A percentile compares a stretch with the other conserved stretches of the same genome.
phyloP scores from a whole-genome alignment of 106 monocot genomes.

The Allium sativum region DNA sequence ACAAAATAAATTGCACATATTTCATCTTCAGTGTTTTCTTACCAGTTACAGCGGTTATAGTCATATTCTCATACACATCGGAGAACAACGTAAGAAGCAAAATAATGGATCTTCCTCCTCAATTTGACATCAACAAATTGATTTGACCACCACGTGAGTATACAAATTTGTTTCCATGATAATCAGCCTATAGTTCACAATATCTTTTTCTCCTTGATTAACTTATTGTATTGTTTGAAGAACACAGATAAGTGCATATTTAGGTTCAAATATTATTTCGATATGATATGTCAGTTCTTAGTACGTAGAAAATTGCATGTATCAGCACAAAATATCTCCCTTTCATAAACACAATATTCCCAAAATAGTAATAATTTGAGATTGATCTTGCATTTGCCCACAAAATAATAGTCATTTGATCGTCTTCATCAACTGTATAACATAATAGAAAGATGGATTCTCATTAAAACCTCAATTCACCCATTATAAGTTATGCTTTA shows the following conservation, averaged over 20 bases:
- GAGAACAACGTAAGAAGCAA: no score
- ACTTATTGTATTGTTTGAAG: slow-evolving; percentile 35
- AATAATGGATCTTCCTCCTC: no score
- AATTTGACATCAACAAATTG: no score
- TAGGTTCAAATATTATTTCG: slow-evolving; percentile 28
- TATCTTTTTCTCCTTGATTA: slow-evolving; percentile 24
- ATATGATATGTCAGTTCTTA: slow-evolving; percentile 28
- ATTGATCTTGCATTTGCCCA: slow-evolving; percentile 64
- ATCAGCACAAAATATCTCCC: slow-evolving; percentile 47
- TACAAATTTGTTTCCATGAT: slow-evolving; percentile 33
- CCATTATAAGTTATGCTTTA: no score
- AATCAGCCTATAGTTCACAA: slow-evolving; percentile 52
- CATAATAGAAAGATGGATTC: slow-evolving; percentile 65
- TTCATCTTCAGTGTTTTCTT: no score
- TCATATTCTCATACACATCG: no score
- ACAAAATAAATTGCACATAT: no score
- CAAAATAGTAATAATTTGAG: slow-evolving; percentile 55
- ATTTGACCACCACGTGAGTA: no score
- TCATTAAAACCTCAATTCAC: no score
- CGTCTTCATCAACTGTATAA: slow-evolving; percentile 63
- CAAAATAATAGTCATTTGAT: slow-evolving; percentile 54
- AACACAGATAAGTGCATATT: slow-evolving; percentile 30
- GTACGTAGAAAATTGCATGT: slow-evolving; percentile 24
- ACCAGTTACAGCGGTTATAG: no score
- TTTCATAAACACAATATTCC: slow-evolving; percentile 47